A percentile compares a stretch with the other conserved stretches of the same genome.
phyloP scores from a whole-genome alignment of 2,329 filamentous ascomycete species.

The Aspergillus sp. region DNA sequence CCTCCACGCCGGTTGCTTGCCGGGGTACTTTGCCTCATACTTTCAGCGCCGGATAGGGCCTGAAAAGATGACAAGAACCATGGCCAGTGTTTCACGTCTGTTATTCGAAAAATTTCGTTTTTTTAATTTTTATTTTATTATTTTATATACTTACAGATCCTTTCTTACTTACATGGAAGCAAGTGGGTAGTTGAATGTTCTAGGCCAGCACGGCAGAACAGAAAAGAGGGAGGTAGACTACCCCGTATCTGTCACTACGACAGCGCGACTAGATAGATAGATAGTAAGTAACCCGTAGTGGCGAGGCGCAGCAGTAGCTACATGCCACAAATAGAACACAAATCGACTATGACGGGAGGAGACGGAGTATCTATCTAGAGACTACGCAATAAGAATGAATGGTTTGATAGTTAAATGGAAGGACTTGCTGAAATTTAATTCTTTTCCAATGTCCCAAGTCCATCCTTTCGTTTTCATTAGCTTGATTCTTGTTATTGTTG shows the following conservation, averaged over 20 bases:
- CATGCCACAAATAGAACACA: slow-evolving; percentile 1
- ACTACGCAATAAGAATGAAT: not conserved
- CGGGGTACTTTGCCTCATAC: not conserved
- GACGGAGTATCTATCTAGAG: not conserved
- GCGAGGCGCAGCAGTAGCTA: slow-evolving; percentile 1
- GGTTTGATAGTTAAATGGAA: no score
- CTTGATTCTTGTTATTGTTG: no score
- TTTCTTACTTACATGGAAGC: not conserved
- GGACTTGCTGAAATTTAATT: no score
- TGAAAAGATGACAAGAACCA: not conserved
- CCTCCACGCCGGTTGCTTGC: not conserved
- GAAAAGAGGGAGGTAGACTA: not conserved
- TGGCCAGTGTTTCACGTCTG: not conserved
- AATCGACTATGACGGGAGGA: not conserved
- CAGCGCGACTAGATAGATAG: not conserved
- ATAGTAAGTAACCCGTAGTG: not conserved
- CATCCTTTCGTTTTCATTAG: no score
- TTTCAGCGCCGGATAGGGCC: not conserved
- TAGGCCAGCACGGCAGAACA: not conserved
- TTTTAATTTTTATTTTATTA: no score
- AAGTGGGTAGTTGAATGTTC: not conserved
- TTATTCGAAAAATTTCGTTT: not conserved
- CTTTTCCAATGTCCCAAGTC: no score
- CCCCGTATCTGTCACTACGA: not conserved
- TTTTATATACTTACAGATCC: no score